These are phyloP conservation scores for Nitzschia sp. DNA, from an alignment of 108 stramenopile genomes.

Conservation along the genomic window DNA sequence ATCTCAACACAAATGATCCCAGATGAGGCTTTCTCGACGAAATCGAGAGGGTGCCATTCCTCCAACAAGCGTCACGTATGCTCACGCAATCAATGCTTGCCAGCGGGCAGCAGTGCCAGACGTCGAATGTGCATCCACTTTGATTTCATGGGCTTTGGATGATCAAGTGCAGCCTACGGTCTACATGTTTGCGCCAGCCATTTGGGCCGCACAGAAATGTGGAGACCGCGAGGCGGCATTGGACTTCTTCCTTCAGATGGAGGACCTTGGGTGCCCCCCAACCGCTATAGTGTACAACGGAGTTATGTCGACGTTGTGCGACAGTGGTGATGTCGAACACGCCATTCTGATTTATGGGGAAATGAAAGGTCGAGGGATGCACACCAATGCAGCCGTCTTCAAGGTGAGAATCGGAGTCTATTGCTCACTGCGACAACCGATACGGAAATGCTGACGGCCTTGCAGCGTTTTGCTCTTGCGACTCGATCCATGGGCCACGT, in stretches of 20 bases:
- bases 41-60: constrained; percentile 50
- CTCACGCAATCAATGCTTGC: constrained; percentile 63
- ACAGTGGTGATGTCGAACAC: constrained; percentile 42
- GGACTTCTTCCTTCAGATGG: constrained; percentile 56
- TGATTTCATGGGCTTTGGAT: constrained; percentile 47
- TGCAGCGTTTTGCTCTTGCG: constrained; percentile 16
- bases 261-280: constrained; percentile 27
- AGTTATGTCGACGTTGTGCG: constrained; percentile 52
- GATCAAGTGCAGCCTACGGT: constrained; percentile 56
- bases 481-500: not conserved
- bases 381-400: constrained; percentile 2
- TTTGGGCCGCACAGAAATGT: constrained; percentile 68
- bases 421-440: no score
- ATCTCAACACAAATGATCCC: not conserved
- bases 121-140: constrained; percentile 35
- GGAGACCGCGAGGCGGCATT: constrained; percentile 38
- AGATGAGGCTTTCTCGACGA: constrained; percentile 71
- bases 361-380: constrained; percentile 36
- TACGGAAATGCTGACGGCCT: not conserved
- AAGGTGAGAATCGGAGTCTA: constrained; percentile 19
- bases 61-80: constrained; percentile 58
- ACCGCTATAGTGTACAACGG: constrained; percentile 61
- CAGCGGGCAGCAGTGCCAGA: constrained; percentile 39
- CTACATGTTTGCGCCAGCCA: constrained; percentile 73
- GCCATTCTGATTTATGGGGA: constrained; percentile 53